These are phyloP conservation scores for Comarum palustre DNA, from an alignment of 306 rosid genomes.

Conservation along the genomic window DNA sequence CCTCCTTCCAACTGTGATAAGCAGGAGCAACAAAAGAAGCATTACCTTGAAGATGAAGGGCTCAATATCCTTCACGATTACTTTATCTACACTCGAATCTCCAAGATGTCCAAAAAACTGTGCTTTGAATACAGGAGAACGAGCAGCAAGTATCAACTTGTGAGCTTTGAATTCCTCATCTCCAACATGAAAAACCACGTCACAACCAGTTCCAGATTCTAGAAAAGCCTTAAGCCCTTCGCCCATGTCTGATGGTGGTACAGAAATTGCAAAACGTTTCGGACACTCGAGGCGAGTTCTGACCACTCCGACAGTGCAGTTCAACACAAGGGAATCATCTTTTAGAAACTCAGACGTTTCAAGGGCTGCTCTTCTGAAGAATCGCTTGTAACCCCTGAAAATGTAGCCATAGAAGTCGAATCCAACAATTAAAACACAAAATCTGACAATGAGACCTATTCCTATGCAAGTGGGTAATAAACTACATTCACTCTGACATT, in stretches of 20 bases:
- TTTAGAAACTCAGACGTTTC: conserved; percentile 78
- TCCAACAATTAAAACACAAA: not conserved
- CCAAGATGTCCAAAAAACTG: conserved; percentile 78
- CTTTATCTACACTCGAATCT: conserved; percentile 54
- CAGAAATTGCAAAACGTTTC: conserved; percentile 45
- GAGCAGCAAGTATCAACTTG: conserved; percentile 80
- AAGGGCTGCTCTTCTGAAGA: conserved; percentile 58
- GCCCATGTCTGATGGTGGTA: conserved; percentile 66
- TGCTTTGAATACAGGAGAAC: conserved; percentile 79
- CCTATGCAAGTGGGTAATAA: too few species aligned
- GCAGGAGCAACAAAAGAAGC: conserved; percentile 15
- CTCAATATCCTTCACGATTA: conserved; percentile 68
- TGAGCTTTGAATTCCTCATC: conserved; percentile 74
- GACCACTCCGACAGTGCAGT: conserved; percentile 94
- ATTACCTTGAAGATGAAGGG: conserved; percentile 88
- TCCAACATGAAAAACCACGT: conserved; percentile 68
- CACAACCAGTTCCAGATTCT: conserved; percentile 69
- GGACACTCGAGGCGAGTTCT: conserved; percentile 69
- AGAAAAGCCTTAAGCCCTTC: conserved; percentile 62
- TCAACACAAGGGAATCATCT: conserved; percentile 83
- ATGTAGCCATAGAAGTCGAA: not conserved
- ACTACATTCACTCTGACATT: not conserved
- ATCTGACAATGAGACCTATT: too few species aligned
- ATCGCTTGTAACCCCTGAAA: conserved; percentile 88
- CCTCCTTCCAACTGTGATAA: conserved; percentile 9